A percentile compares a stretch with the other conserved stretches of the same genome.
phyloP scores from a whole-genome alignment of 495 filamentous ascomycete species.

The Lepraria neglecta region DNA sequence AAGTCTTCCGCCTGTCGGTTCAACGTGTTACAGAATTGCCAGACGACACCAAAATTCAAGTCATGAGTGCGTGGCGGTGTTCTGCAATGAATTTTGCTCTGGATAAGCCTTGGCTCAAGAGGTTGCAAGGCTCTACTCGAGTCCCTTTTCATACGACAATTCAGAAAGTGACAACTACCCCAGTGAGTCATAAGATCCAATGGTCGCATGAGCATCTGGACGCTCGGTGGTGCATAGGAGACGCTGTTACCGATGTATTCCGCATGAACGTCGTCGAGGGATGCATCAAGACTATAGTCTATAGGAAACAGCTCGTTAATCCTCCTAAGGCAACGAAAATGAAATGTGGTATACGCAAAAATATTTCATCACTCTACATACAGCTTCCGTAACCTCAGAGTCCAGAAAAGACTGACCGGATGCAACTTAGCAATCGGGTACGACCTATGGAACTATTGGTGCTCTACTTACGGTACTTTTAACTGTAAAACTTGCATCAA shows the following conservation, averaged over 20 bases:
- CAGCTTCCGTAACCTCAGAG: no score
- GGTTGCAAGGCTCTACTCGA: no score
- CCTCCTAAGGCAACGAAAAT: conserved; percentile 3
- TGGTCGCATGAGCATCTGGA: background rate
- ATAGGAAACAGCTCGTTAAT: background rate
- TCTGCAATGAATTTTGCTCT: background rate
- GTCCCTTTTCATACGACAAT: background rate
- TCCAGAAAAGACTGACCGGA: background rate
- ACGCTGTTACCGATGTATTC: background rate
- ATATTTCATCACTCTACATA: background rate
- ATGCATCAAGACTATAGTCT: conserved; percentile 3
- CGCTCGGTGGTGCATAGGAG: background rate
- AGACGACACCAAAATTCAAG: background rate
- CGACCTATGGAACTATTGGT: conserved; percentile 9
- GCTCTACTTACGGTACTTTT: background rate
- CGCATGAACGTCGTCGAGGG: background rate
- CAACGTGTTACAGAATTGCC: conserved; percentile 1
- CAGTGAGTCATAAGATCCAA: background rate
- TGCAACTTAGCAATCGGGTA: background rate
- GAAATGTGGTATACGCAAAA: background rate
- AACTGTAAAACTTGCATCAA: conserved; percentile 1
- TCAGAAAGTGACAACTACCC: background rate
- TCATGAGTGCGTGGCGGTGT: conserved; percentile 4
- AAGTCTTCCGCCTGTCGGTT: background rate
- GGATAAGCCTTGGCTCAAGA: background rate